A percentile compares a stretch with the other conserved stretches of the same genome.
Conservation (phyloP, 495 filamentous ascomycete species). For the Podospora bellae-mahoneyi region DNA sequence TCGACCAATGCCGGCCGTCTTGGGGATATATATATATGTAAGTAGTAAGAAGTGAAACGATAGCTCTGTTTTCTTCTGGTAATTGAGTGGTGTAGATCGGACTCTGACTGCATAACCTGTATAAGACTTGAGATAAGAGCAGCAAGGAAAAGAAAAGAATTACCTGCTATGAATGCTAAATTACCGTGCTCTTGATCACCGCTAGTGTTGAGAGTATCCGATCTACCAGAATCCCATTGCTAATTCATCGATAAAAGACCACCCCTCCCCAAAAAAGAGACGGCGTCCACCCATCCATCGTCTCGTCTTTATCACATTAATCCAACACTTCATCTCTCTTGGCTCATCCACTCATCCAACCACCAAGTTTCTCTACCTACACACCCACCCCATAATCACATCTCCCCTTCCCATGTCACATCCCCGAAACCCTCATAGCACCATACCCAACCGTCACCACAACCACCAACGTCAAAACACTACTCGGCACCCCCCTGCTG, state of each 20-base stretch:
- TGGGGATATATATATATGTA: background rate
- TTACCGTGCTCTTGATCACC: background rate
- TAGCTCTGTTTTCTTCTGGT: background rate
- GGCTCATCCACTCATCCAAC: background rate
- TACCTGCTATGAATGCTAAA: background rate
- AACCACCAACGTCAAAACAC: slow-evolving; percentile 75
- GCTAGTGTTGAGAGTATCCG: too few relatives aligned
- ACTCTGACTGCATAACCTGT: background rate
- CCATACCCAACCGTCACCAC: slow-evolving; percentile 84
- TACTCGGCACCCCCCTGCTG: slow-evolving; percentile 79
- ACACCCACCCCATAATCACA: too few relatives aligned
- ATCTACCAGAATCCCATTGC: background rate
- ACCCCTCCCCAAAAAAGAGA: background rate
- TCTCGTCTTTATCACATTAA: background rate
- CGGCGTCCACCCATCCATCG: background rate
- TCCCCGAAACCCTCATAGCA: slow-evolving; percentile 73
- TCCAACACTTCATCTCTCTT: background rate
- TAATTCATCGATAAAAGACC: background rate
- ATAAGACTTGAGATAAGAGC: too few relatives aligned
- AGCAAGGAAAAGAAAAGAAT: background rate
- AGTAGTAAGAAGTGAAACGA: background rate
- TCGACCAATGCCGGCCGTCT: background rate
- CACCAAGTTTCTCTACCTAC: background rate
- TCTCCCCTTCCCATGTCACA: slow-evolving; percentile 41
- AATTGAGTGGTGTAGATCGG: background rate